Evolutionary conservation across 106 monocot genomes (phyloP).

Genomic region (Agapanthus africanus): DNA sequence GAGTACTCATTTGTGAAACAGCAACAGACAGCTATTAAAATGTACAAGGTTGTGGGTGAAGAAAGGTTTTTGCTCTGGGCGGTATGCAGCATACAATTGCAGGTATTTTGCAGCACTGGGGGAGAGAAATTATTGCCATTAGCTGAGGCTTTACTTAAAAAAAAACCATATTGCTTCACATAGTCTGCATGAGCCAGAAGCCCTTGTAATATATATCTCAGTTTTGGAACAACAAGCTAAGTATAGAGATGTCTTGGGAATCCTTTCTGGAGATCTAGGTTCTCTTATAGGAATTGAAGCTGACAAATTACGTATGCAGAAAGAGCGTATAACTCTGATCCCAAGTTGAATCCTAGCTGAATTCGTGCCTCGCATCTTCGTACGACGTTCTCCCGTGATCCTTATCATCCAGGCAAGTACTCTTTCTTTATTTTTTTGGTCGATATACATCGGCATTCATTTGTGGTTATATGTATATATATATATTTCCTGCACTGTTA

Average conservation of each 20-base stretch:
- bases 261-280: constrained; percentile 75
- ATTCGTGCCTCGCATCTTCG: no score
- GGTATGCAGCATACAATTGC: constrained; percentile 92
- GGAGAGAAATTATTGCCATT: constrained; percentile 70
- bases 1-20: constrained; percentile 95
- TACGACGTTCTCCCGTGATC: no score
- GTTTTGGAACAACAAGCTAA: constrained; percentile 93
- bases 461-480: no score
- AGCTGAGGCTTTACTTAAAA: constrained; percentile 88
- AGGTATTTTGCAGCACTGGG: constrained; percentile 67
- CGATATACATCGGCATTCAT: no score
- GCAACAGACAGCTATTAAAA: constrained; percentile 97
- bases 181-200: constrained; percentile 55
- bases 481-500: no score
- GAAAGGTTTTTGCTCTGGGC: constrained; percentile 98
- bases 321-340: no score
- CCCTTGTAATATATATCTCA: constrained; percentile 78
- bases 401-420: no score
- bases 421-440: no score
- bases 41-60: constrained; percentile 92
- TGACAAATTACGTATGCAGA: constrained; percentile 93
- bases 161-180: constrained; percentile 66
- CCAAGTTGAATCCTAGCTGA: no score
- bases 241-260: constrained; percentile 67
- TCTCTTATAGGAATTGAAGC: constrained; percentile 81